These are phyloP conservation scores for Dissophora ornata DNA, from an alignment of 192 early-diverging fungal genomes.

Conservation along the genomic window DNA sequence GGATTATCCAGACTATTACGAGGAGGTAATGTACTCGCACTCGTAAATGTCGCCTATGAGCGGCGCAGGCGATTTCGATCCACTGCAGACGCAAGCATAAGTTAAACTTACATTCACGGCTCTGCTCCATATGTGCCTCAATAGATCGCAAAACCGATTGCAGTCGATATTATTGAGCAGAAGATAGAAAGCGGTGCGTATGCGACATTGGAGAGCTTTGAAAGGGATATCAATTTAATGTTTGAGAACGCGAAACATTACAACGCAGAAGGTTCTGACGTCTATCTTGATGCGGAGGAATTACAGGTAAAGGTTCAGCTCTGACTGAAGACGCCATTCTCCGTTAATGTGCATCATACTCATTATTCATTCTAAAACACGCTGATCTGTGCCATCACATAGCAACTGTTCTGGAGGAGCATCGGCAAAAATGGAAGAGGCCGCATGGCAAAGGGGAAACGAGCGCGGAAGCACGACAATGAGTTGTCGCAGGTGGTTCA, in stretches of 20 bases:
- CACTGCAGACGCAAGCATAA: no score
- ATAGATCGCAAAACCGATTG: constrained; percentile 68
- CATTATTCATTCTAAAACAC: no score
- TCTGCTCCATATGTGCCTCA: not conserved
- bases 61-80: no score
- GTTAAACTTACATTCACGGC: no score
- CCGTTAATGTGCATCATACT: no score
- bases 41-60: no score
- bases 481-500: constrained; percentile 21
- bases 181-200: constrained; percentile 75
- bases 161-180: constrained; percentile 66
- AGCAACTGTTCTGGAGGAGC: constrained; percentile 46
- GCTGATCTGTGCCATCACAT: not conserved
- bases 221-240: constrained; percentile 82
- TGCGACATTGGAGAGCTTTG: constrained; percentile 73
- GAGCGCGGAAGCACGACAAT: constrained; percentile 26
- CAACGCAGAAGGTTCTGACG: constrained; percentile 86
- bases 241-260: constrained; percentile 94
- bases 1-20: constrained; percentile 94
- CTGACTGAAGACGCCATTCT: no score
- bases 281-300: constrained; percentile 81
- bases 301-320: constrained; percentile 54
- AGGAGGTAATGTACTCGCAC: no score
- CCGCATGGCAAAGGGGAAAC: constrained; percentile 13
- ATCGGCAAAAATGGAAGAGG: constrained; percentile 38